Conservation (phyloP, 352 stramenopile species). For the Globisporangium alternatum region DNA sequence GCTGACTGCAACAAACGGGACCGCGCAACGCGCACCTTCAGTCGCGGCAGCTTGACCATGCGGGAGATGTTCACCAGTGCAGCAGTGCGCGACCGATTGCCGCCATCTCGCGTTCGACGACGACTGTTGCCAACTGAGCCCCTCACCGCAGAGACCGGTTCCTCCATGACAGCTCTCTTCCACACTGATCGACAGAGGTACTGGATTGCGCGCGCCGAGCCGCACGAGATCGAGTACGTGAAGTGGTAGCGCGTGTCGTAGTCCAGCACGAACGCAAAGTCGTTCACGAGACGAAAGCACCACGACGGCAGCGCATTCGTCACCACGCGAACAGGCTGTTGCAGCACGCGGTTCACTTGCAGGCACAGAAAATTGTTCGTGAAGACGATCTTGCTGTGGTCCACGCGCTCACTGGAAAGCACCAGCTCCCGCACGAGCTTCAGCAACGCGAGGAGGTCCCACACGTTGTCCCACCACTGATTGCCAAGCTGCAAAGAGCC, state of each 20-base stretch:
- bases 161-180: conserved; percentile 56
- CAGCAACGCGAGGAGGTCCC: conserved; percentile 49
- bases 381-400: conserved; percentile 23
- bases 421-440: conserved; percentile 37
- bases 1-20: conserved; percentile 61
- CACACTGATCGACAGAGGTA: conserved; percentile 68
- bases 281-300: conserved; percentile 46
- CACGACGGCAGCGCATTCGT: conserved; percentile 57
- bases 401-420: background rate
- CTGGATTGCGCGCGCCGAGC: conserved; percentile 61
- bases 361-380: conserved; percentile 61
- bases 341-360: conserved; percentile 53
- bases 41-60: conserved; percentile 70
- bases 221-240: conserved; percentile 65
- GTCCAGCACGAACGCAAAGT: conserved; percentile 64
- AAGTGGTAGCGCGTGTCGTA: conserved; percentile 67
- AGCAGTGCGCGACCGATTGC: conserved; percentile 29
- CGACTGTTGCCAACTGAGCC: conserved; percentile 15
- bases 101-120: conserved; percentile 35
- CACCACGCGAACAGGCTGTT: conserved; percentile 62
- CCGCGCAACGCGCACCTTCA: conserved; percentile 72
- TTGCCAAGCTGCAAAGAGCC: background rate
- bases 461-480: conserved; percentile 59
- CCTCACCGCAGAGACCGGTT: conserved; percentile 20
- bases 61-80: conserved; percentile 48